Base-by-base conservation (phyloP, 2,329 filamentous ascomycete genomes). In the Dothistroma pini region DNA sequence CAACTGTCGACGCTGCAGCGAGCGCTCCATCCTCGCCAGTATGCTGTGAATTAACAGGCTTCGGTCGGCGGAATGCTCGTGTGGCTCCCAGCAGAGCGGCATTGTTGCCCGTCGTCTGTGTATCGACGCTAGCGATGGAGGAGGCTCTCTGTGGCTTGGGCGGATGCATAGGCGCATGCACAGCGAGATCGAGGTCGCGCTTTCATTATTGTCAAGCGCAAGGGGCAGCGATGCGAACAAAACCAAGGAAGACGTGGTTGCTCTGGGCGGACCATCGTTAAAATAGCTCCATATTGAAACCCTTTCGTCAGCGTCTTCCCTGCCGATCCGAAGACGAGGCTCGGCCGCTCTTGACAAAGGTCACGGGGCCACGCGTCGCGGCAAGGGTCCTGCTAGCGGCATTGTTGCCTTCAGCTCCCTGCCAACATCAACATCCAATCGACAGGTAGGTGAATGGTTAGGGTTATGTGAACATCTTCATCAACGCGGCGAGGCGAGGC, bases 11-110 rank as follows among this genome's bases (percentile, higher is more conserved):
- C 16, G 80, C 80, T 35, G 70, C 71, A 50, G 67, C 67, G 48
- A 69, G 58, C 32, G 67, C 68, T 41, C 66, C 51, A 31, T 31
- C 67, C 59, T 67, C 59, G 16, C 53, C 47, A 9, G 31, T 53
- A 11, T 7, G 25, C 11, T 63, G 60, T 16, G 61, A 52, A 19
- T 56, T 48, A 29, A 50, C 54, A 21, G 60, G 57, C 38, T 63
- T 68, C 29, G 77, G 76, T 67, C 78, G 80, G 11, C 73, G 75
- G 69, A 83, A 83, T 22, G 81, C 81, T 47, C 75, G 67, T 6
- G 76, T 73, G 9, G 81, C 81, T 34, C 81, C 81, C 56, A 74
- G 74, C 14, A 83, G 75, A 51, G 81, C 81, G 52, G 80, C 79
- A 70, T 78, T 71, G 54, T 58, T 61, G 41, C 65, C 66, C 34